Evolutionary conservation across 768 basidiomycete species (phyloP).

Genomic region (Hericium rajendrae): DNA sequence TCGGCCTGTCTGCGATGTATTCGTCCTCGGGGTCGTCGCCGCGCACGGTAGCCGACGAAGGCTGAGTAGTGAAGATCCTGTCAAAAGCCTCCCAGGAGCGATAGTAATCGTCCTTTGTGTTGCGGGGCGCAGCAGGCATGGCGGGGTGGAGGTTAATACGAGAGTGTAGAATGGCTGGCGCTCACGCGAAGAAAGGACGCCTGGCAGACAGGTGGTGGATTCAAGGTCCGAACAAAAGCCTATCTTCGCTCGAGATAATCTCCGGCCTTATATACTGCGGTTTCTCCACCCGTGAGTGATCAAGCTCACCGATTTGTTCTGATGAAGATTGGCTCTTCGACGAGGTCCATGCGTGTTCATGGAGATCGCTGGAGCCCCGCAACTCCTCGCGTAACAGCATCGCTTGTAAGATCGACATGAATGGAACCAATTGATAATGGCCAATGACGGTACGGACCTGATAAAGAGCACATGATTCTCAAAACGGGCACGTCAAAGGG

Average conservation of each 20-base stretch:
- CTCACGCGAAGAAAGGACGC: conserved; percentile 14
- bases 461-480: too few species aligned
- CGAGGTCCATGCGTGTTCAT: too few species aligned
- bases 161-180: conserved; percentile 4
- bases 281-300: too few species aligned
- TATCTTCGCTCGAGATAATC: neutral
- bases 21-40: conserved; percentile 8
- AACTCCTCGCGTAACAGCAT: too few species aligned
- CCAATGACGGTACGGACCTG: too few species aligned
- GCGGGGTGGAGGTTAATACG: conserved; percentile 12
- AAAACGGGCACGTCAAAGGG: too few species aligned
- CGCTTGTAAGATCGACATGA: too few species aligned
- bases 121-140: conserved; percentile 10
- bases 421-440: too few species aligned
- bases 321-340: too few species aligned
- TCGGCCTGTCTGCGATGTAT: conserved; percentile 6
- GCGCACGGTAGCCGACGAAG: conserved; percentile 4
- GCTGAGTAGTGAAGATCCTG: conserved; percentile 13
- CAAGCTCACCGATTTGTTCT: too few species aligned
- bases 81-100: conserved; percentile 16
- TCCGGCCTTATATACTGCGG: neutral
- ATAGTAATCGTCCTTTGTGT: conserved; percentile 9
- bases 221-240: conserved; percentile 13
- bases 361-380: too few species aligned
- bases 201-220: conserved; percentile 13